phyloP scores from a whole-genome alignment of 2,329 filamentous ascomycete species.

The Drechslerella dactyloides region DNA sequence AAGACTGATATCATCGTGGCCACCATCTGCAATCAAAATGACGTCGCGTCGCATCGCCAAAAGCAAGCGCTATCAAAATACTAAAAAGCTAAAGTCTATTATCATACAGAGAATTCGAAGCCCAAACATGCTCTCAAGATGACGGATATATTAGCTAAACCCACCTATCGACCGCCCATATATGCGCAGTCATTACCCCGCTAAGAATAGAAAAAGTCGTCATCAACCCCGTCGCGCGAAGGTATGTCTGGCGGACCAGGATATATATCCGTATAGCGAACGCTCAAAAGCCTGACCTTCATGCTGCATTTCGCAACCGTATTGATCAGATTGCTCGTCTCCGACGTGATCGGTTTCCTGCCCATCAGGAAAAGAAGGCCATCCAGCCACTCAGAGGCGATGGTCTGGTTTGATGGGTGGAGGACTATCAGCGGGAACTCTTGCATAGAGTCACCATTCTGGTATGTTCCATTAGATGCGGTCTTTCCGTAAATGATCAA shows the following conservation, averaged over 20 bases:
- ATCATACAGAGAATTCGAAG: slow-evolving; percentile 33
- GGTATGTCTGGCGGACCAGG: slow-evolving; percentile 78
- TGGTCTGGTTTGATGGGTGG: slow-evolving; percentile 76
- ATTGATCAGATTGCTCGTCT: slow-evolving; percentile 87
- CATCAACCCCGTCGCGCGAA: slow-evolving; percentile 81
- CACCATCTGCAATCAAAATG: slow-evolving; percentile 10
- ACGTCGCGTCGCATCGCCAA: background rate
- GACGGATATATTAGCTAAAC: background rate
- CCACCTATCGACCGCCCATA: too few relatives aligned
- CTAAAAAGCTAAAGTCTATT: slow-evolving; percentile 31
- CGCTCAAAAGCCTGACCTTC: slow-evolving; percentile 89
- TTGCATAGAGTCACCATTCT: slow-evolving; percentile 58
- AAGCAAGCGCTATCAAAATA: slow-evolving; percentile 25
- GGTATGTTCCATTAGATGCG: slow-evolving; percentile 56
- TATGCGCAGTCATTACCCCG: background rate
- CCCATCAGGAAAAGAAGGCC: slow-evolving; percentile 92
- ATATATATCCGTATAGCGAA: slow-evolving; percentile 75
- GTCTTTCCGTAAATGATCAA: slow-evolving; percentile 85
- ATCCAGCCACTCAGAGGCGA: slow-evolving; percentile 96
- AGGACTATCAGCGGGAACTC: slow-evolving; percentile 83
- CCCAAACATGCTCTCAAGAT: slow-evolving; percentile 11
- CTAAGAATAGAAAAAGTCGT: slow-evolving; percentile 67
- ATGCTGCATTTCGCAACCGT: slow-evolving; percentile 88
- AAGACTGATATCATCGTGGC: slow-evolving; percentile 7
- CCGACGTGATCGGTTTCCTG: slow-evolving; percentile 93